Conservation (phyloP, 2,329 filamentous ascomycete species). For the Xylaria sp. region DNA sequence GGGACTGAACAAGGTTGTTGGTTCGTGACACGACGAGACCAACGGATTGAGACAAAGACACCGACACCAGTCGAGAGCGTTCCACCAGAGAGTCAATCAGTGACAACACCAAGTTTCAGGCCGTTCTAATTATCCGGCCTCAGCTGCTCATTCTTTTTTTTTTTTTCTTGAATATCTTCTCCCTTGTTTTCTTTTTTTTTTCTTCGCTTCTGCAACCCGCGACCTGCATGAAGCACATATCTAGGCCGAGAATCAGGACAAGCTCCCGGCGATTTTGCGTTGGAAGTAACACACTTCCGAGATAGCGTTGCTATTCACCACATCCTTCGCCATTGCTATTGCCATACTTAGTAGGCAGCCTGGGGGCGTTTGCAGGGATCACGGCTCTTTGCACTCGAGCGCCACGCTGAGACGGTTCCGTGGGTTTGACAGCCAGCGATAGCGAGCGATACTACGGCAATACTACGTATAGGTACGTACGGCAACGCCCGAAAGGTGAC, state of each 20-base stretch:
- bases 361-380: slow-evolving; percentile 15
- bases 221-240: slow-evolving; percentile 18
- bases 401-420: slow-evolving; percentile 13
- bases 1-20: slow-evolving; percentile 16
- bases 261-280: not conserved
- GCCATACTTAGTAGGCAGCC: not conserved
- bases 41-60: slow-evolving; percentile 11
- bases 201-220: slow-evolving; percentile 6
- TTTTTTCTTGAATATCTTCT: not conserved
- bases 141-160: not conserved
- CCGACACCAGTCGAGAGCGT: not conserved
- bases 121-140: not conserved
- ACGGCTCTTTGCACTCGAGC: slow-evolving; percentile 11
- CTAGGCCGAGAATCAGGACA: not conserved
- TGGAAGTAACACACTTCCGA: slow-evolving; percentile 1
- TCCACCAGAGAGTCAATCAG: not conserved
- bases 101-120: not conserved
- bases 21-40: slow-evolving; percentile 15
- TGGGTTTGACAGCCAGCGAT: not conserved
- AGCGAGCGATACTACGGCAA: not conserved
- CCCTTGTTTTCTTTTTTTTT: not conserved
- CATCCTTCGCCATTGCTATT: not conserved
- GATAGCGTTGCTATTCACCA: slow-evolving; percentile 6
- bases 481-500: not conserved
- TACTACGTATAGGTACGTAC: not conserved